phyloP scores from a whole-genome alignment of 371 early-diverging fungal species.

The Zancudomyces culisetae region DNA sequence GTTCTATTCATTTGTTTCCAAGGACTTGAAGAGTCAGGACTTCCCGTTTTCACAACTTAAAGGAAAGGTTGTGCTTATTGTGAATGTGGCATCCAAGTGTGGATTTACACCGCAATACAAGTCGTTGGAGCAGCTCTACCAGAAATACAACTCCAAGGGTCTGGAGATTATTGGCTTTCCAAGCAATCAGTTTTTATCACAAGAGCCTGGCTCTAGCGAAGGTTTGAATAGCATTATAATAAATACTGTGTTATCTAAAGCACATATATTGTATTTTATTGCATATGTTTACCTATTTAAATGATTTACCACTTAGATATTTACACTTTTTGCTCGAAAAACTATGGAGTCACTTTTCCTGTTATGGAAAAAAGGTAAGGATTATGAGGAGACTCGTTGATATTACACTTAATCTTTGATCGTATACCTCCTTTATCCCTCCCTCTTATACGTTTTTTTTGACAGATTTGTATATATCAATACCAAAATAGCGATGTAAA shows the following conservation, averaged over 20 bases:
- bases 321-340: conserved; percentile 37
- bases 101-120: conserved; percentile 78
- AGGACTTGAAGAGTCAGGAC: conserved; percentile 27
- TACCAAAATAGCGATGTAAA: conserved; percentile 43
- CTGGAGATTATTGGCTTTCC: conserved; percentile 66
- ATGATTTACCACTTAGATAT: conserved; percentile 38
- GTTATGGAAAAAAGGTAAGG: conserved; percentile 69
- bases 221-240: too few relatives aligned
- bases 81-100: conserved; percentile 54
- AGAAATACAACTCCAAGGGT: conserved; percentile 59
- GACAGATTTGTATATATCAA: neutral
- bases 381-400: neutral
- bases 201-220: conserved; percentile 46
- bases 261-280: too few relatives aligned
- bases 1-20: conserved; percentile 31
- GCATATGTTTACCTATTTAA: too few relatives aligned
- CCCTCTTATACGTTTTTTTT: neutral
- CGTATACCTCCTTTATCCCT: neutral
- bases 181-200: conserved; percentile 69
- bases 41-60: conserved; percentile 29
- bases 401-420: neutral
- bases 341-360: conserved; percentile 58
- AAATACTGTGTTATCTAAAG: too few relatives aligned
- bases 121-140: conserved; percentile 58
- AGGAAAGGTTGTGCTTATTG: too few relatives aligned